phyloP scores from a whole-genome alignment of 176 grass and related monocot species.

The Hordeum vulgare region MorexV3_pseudomolecules_assembly NC_058519.1:644196937-644197436 shows the following conservation, averaged over 20 bases:
- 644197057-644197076: conserved; percentile 59
- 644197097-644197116: conserved; percentile 83
- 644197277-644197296: conserved; percentile 1
- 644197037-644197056: conserved; percentile 89
- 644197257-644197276: neutral
- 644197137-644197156: neutral
- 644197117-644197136: neutral
- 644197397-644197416: conserved; percentile 84
- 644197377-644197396: conserved; percentile 64
- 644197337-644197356: neutral
- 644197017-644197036: conserved; percentile 86
- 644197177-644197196: neutral
- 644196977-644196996: conserved; percentile 77
- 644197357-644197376: conserved; percentile 6
- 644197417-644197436: conserved; percentile 68
- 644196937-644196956: conserved; percentile 19
- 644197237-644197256: neutral
- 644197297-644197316: neutral
- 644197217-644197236: neutral
- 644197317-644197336: neutral
- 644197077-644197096: conserved; percentile 79
- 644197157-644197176: neutral
- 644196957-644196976: conserved; percentile 72
- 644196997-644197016: conserved; percentile 81
- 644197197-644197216: neutral